Conservation (phyloP, 2,329 filamentous ascomycete genomes). For the Neonectria neomacrospora region DNA sequence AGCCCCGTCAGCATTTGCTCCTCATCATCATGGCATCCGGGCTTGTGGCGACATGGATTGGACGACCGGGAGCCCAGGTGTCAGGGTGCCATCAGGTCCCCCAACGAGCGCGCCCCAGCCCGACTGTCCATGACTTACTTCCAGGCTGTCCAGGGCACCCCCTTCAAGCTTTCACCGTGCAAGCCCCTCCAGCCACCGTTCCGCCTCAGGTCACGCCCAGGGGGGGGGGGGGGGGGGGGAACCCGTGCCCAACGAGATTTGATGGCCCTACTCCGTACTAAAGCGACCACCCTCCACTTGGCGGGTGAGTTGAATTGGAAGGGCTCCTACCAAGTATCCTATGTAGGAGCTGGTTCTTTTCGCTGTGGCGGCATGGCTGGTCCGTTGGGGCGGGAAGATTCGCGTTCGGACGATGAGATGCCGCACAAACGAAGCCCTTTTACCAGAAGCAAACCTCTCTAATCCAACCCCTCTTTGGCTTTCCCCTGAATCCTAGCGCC, state of each 20-base stretch:
- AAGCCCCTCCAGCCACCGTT: conserved; percentile 22
- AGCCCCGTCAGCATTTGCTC: background rate
- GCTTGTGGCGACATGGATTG: conserved; percentile 10
- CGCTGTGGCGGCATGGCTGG: background rate
- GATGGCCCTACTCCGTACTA: background rate
- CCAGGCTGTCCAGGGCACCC: background rate
- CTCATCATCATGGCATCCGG: conserved; percentile 20
- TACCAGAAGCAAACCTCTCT: conserved; percentile 11
- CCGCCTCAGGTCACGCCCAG: conserved; percentile 22
- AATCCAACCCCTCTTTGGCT: conserved; percentile 2
- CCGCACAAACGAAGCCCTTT: background rate
- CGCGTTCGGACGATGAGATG: background rate
- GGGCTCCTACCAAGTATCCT: no score
- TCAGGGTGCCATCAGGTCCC: background rate
- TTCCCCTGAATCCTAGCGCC: conserved; percentile 7
- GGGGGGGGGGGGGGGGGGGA: background rate
- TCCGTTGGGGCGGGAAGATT: background rate
- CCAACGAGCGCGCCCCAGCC: background rate
- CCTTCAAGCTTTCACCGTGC: conserved; percentile 3
- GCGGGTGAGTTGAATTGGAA: background rate
- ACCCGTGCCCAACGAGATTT: conserved; percentile 1
- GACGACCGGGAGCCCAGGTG: background rate
- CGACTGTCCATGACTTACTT: conserved; percentile 10
- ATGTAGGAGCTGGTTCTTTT: background rate
- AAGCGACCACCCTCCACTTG: background rate